phyloP scores from a whole-genome alignment of 2,329 filamentous ascomycete species.

The Xylariaceae sp. region DNA sequence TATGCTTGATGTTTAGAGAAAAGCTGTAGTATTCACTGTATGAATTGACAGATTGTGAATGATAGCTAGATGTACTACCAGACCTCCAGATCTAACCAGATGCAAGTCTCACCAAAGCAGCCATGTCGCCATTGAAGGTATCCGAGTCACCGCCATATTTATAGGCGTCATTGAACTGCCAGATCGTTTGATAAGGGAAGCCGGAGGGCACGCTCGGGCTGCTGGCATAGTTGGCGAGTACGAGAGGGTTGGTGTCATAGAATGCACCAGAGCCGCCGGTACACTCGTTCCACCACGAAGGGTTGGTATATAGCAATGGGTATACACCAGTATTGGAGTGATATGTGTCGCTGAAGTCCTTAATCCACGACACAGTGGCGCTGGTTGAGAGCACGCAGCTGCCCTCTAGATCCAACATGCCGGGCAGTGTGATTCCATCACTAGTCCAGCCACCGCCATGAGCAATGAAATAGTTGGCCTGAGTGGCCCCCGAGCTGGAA shows the following conservation, averaged over 20 bases:
- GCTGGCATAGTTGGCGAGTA: constrained; percentile 45
- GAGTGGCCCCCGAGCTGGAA: constrained; percentile 41
- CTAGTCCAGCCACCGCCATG: constrained; percentile 53
- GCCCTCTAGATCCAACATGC: constrained; percentile 56
- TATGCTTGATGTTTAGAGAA: no score
- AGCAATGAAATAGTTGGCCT: constrained; percentile 51
- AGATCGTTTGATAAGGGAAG: constrained; percentile 53
- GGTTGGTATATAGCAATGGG: constrained; percentile 52
- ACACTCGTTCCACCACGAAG: constrained; percentile 53
- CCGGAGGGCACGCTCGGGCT: constrained; percentile 44
- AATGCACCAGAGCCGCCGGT: constrained; percentile 50
- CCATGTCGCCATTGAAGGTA: constrained; percentile 45
- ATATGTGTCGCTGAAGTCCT: constrained; percentile 52
- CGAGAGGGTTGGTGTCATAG: constrained; percentile 43
- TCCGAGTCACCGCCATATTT: constrained; percentile 52
- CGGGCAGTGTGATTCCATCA: constrained; percentile 54
- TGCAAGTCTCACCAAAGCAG: constrained; percentile 22
- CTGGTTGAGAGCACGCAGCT: constrained; percentile 44
- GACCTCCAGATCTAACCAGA: constrained; percentile 13
- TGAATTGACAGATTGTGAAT: background rate
- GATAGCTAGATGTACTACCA: background rate
- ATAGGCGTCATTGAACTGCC: constrained; percentile 51
- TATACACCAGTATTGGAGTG: constrained; percentile 43
- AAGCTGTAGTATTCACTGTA: no score
- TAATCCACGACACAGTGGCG: constrained; percentile 52